Percentiles rank a stretch among this genome's conserved stretches.
These are phyloP conservation scores for Phyllosticta capitalensis DNA, from an alignment of 2,329 filamentous ascomycete genomes.

Conservation along the genomic window DNA sequence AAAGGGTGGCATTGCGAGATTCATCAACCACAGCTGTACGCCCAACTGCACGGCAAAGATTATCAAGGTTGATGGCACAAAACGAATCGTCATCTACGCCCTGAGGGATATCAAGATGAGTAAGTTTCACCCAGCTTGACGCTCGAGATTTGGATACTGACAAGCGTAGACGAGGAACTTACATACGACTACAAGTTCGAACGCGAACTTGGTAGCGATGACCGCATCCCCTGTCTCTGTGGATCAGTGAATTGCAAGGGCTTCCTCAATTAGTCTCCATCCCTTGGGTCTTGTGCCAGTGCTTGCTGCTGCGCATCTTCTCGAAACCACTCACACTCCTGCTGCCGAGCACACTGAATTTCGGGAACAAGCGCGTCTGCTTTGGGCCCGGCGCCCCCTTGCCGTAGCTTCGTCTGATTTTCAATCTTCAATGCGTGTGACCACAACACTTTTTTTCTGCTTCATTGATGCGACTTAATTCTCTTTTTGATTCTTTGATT, in stretches of 20 bases:
- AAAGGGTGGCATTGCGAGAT: conserved; percentile 93
- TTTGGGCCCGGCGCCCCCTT: background rate
- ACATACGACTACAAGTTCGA: conserved; percentile 99
- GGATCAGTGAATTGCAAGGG: conserved; percentile 95
- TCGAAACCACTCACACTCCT: background rate
- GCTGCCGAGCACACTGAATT: background rate
- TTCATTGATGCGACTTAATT: background rate
- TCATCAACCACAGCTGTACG: conserved; percentile 98
- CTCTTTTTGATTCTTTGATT: background rate
- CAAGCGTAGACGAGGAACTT: conserved; percentile 76
- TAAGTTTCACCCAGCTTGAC: conserved; percentile 42
- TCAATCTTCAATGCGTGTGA: background rate
- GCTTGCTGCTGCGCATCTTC: background rate
- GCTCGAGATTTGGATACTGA: background rate
- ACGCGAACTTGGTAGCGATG: conserved; percentile 85
- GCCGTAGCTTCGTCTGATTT: background rate
- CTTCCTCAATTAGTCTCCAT: conserved; percentile 73
- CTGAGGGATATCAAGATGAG: conserved; percentile 89
- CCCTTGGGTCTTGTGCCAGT: background rate
- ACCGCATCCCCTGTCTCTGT: conserved; percentile 95
- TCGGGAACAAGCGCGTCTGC: background rate
- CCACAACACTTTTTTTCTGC: background rate
- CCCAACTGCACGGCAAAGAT: conserved; percentile 99
- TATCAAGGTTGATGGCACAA: conserved; percentile 96
- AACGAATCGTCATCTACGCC: conserved; percentile 98